Evolutionary conservation across 805 yeast species (phyloP), one percentile per base, ranked within the genome.

Genomic region (Metschnikowia cerradonensis): DNA sequence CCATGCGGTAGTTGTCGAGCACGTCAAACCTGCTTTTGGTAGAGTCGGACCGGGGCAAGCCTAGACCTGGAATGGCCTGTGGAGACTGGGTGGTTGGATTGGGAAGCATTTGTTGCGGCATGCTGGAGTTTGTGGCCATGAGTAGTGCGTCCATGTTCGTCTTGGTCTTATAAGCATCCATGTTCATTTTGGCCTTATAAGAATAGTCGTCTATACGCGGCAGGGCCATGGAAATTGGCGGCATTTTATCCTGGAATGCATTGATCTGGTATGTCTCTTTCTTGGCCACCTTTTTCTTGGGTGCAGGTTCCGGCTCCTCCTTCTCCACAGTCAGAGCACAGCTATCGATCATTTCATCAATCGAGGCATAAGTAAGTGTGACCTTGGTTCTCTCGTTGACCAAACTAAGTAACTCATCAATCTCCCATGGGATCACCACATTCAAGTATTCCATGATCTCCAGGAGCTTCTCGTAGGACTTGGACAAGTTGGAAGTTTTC

Each of bases 281-380:
- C 20, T 42, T 42, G 37, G 40, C 30, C 5, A 37, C 30, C 4
- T 11, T 23, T 22, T 20, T 45, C 43, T 31, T 45, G 15, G 48
- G 48, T 14, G 15, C 35, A 32, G 30, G 42, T 13, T 30, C 48
- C 5, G 36, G 36, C 31, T 35, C 41, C n/a, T 32, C 47, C 15
- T 36, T 23, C 11, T 14, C 41, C 22, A 61, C 66, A 49, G 81
- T 83, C 60, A 77, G 79, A 11, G 80, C 73, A 53, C 86, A 81
- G 59, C 85, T 78, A 23, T 81, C 80, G 2, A 83, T 80, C 41
- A 83, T 74, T 57, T 83, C 88, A 47, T 77, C 83, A 40, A 80
- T 80, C 17, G 86, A 81, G 10, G 78, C 70, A 57, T 82, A 83
- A 40, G 73, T 70, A 13, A 73, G 59, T 1, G 75, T 71, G 17